Evolutionary conservation across 176 grass and related monocot species (phyloP), one percentile per base, ranked within the genome.

Genomic region (Saccharum officinarum): DNA sequence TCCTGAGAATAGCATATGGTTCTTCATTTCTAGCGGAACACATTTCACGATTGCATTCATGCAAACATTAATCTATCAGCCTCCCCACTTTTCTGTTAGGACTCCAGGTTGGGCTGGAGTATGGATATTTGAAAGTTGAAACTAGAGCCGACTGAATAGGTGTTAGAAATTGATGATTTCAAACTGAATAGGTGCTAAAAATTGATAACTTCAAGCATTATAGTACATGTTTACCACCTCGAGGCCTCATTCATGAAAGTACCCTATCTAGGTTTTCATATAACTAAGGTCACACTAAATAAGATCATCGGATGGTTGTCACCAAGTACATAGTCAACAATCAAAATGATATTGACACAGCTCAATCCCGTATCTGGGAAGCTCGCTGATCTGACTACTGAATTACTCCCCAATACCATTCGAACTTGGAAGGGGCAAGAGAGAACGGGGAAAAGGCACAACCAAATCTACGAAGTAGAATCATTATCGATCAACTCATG

Each of bases 321-420:
- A 42, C 20, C 10, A n/a, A 50, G 31, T 13, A 42, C 34, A 3
- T 75, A 44, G 45, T 44, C 7, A 68, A 38, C 40, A 60, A 77
- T 7, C 0, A 22, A 38, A 25, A 5, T 6, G 40, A 8, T 38
- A 1, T 9, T 7, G 8, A 7, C 47, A 50, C 20, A 80, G 22
- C 45, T 67, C 46, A 73, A 88, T 67, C 33, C n/a, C 69, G 37
- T 45, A 89, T 79, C 47, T 17, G 28, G 1, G 12, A 79, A 75
- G 16, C 73, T 65, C 1, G 52, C 42, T 6, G 42, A 52, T 65
- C 41, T 12, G 18, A 37, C 18, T 39, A 42, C 57, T 41, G 69
- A 60, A 37, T 28, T 12, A 38, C 41, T 6, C 69, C n/a, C 12
- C 25, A 57, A 46, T 61, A 65, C 37, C 26, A 37, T 67, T 72